These are phyloP conservation scores for Saccharomycopsis fodiens DNA, from an alignment of 805 yeast genomes.

Conservation along the genomic window DNA sequence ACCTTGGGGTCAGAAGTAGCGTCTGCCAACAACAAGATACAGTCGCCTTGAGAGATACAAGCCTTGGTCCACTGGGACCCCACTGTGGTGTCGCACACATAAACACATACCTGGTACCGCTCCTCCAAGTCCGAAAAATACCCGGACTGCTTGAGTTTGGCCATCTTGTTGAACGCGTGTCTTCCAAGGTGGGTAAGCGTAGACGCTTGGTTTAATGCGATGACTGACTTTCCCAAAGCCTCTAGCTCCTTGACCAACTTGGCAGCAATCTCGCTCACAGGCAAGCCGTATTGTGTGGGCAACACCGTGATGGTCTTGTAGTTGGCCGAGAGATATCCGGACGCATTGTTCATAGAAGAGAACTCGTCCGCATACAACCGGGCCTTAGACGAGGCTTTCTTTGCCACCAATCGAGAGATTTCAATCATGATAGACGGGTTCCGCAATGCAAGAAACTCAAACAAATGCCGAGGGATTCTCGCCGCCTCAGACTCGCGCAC, in stretches of 20 bases:
- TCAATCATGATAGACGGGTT: constrained; percentile 89
- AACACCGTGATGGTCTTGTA: constrained; percentile 80
- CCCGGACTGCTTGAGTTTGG: constrained; percentile 79
- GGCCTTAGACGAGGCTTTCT: constrained; percentile 27
- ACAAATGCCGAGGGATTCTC: constrained; percentile 81
- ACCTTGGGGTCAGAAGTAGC: constrained; percentile 63
- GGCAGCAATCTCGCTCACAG: constrained; percentile 78
- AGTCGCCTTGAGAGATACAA: constrained; percentile 92
- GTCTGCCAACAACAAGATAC: constrained; percentile 83
- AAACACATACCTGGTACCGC: constrained; percentile 76
- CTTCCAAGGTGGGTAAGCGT: constrained; percentile 76
- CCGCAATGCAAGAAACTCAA: constrained; percentile 74
- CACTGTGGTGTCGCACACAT: constrained; percentile 79
- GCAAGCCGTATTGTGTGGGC: constrained; percentile 76
- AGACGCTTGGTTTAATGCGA: constrained; percentile 76
- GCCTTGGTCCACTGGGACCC: constrained; percentile 87
- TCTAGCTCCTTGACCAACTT: constrained; percentile 64
- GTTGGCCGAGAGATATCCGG: constrained; percentile 25
- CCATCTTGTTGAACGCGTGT: constrained; percentile 86
- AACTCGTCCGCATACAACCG: constrained; percentile 5
- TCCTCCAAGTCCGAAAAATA: constrained; percentile 89
- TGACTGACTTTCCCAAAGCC: constrained; percentile 63
- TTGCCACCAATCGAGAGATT: constrained; percentile 81
- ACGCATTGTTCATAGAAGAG: constrained; percentile 20
- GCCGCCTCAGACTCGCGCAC: constrained; percentile 93